Evolutionary conservation across 1,284 basidiomycete genomes (phyloP), one percentile per base, ranked within the genome.

Genomic region (Boletus hoseneyae): DNA sequence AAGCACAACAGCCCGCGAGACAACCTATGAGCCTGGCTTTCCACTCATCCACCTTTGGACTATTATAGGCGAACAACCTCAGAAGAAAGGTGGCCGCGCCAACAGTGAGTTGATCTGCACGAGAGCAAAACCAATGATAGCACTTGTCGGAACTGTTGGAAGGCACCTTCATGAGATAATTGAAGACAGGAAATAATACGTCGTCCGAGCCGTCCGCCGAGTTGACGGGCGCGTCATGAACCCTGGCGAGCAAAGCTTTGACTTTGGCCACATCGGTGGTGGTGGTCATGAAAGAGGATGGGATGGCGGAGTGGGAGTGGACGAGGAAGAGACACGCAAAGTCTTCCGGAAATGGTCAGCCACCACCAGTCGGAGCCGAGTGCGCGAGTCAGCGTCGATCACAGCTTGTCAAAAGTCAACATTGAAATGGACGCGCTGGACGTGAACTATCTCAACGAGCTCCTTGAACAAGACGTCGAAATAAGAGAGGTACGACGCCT

Each of bases 31-130:
- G 65, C 51, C 73, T 76, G 15, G 64, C 62, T 63, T 82, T 81
- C 88, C 89, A 94, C 38, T 71, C 64, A 3, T 77, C 70, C 5
- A 88, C 83, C 13, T 73, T 71, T 0, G 68, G 63, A 51, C 81
- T 81, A 45, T 79, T 73, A 59, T 91, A 94, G 4, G 91, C 91
- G 60, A 88, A 86, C 39, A 94, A 68, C 53, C 90, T 80, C 45
- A 93, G 73, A 42, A 91, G 76, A 70, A 91, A 95, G 0, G 80
- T 83, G 0, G 92, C 89, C 2, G 84, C 80, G 47, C 78, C 82
- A 6, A 74, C 63, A 0, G 78, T 78, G 34, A 78, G 68, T 16
- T 70, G 59, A 44, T 77, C 69, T 2, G 84, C 85, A 35, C 73
- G 72, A 37, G 69, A 63, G 62, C 88, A 91, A 61, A 86, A 90